Percentiles rank a stretch among this genome's conserved stretches.
Conservation (phyloP, 768 basidiomycete species). For the Tulasnella sp. region DNA sequence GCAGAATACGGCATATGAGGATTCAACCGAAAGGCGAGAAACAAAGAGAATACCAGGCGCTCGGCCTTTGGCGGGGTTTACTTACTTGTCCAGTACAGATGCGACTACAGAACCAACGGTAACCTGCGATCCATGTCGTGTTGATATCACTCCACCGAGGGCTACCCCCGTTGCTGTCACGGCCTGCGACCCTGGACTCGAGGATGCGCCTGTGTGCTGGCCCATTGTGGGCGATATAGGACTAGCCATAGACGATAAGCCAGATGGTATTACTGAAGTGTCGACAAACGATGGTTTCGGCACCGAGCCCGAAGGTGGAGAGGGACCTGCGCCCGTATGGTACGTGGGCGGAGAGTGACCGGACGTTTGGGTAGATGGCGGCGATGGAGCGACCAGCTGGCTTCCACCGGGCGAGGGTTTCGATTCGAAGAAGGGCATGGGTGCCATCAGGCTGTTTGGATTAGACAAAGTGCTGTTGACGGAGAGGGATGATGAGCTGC, state of each 20-base stretch:
- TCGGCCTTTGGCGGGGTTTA: not conserved
- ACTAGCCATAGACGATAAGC: not conserved
- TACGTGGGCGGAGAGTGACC: not conserved
- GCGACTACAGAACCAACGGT: constrained; percentile 21
- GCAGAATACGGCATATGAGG: not conserved
- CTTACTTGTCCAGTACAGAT: constrained; percentile 24
- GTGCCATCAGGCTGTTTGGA: not conserved
- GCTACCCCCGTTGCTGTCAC: constrained; percentile 16
- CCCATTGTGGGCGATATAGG: constrained; percentile 1
- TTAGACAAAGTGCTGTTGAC: not conserved
- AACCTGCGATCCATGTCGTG: constrained; percentile 12
- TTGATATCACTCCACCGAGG: constrained; percentile 7
- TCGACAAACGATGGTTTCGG: not conserved
- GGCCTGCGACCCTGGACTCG: not conserved
- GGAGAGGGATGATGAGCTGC: not conserved
- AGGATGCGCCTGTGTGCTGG: not conserved
- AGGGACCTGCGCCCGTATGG: not conserved
- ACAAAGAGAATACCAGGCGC: no score
- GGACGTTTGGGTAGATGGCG: constrained; percentile 2
- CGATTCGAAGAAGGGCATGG: not conserved
- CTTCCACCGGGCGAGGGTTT: not conserved
- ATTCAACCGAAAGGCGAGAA: no score
- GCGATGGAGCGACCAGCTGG: not conserved
- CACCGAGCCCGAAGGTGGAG: not conserved
- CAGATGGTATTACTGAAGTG: not conserved